Evolutionary conservation across 352 stramenopile species (phyloP).

Genomic region (Pythium phragmitis): DNA sequence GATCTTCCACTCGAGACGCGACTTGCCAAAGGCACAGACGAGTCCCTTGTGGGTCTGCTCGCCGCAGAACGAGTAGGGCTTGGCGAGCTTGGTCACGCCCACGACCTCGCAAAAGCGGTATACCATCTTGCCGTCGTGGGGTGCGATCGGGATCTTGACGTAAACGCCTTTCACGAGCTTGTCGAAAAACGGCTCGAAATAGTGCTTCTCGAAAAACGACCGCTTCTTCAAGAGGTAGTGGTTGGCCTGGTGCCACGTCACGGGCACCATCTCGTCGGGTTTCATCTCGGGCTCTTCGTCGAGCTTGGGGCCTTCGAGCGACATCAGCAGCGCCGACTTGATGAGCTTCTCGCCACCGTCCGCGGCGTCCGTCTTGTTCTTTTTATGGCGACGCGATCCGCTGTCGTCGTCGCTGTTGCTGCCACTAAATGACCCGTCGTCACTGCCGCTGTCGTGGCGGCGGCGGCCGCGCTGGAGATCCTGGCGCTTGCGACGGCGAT

Average conservation of each 20-base stretch:
- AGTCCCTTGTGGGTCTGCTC: slow-evolving; percentile 71
- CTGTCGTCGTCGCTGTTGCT: slow-evolving; percentile 33
- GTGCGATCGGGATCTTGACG: slow-evolving; percentile 65
- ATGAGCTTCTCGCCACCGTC: slow-evolving; percentile 24
- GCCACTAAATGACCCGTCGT: slow-evolving; percentile 28
- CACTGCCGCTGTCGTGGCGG: slow-evolving; percentile 21
- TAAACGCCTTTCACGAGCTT: slow-evolving; percentile 77
- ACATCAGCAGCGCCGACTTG: slow-evolving; percentile 32
- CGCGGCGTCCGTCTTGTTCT: slow-evolving; percentile 22
- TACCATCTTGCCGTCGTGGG: slow-evolving; percentile 74
- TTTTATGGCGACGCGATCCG: slow-evolving; percentile 21
- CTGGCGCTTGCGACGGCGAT: slow-evolving; percentile 72
- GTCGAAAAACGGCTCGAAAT: slow-evolving; percentile 84
- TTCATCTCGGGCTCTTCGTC: slow-evolving; percentile 44
- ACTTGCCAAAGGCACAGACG: slow-evolving; percentile 80
- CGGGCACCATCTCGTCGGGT: slow-evolving; percentile 65
- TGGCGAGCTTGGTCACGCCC: slow-evolving; percentile 53
- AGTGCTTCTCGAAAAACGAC: slow-evolving; percentile 83
- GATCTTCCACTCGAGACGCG: slow-evolving; percentile 71
- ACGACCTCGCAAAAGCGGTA: slow-evolving; percentile 86
- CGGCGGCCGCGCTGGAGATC: slow-evolving; percentile 54
- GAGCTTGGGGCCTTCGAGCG: slow-evolving; percentile 35
- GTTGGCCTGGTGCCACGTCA: slow-evolving; percentile 77
- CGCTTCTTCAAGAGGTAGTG: slow-evolving; percentile 75
- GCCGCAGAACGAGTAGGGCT: slow-evolving; percentile 69